A percentile compares a stretch with the other conserved stretches of the same genome.
Evolutionary conservation across 2,329 filamentous ascomycete genomes (phyloP).

Genomic region (Escovopsis sp.): DNA sequence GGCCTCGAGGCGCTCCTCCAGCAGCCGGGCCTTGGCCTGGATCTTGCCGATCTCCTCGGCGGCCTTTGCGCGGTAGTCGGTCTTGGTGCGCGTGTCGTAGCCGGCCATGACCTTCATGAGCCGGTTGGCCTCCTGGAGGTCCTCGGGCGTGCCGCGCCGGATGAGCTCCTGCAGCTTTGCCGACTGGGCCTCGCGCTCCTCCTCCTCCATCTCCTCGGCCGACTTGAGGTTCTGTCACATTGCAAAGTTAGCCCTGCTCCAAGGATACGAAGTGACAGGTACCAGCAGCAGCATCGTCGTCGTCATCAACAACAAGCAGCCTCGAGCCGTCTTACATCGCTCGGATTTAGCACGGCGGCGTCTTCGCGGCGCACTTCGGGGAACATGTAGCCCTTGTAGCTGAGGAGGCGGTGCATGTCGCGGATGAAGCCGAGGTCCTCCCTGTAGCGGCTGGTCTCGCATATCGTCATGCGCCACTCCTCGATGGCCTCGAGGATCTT

Average conservation of each 20-base stretch:
- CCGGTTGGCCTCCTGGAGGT: conserved; percentile 90
- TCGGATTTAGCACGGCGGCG: conserved; percentile 90
- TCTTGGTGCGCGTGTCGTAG: conserved; percentile 89
- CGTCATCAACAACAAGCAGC: background rate
- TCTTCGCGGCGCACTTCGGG: conserved; percentile 86
- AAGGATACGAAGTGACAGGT: conserved; percentile 1
- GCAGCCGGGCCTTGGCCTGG: conserved; percentile 80
- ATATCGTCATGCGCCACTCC: conserved; percentile 97
- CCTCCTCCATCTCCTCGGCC: conserved; percentile 96
- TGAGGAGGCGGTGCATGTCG: conserved; percentile 91
- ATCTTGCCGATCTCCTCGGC: conserved; percentile 91
- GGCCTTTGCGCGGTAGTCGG: conserved; percentile 93
- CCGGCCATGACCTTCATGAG: conserved; percentile 99
- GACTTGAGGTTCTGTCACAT: conserved; percentile 68
- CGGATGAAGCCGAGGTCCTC: conserved; percentile 91
- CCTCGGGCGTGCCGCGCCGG: conserved; percentile 76
- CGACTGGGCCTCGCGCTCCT: conserved; percentile 85
- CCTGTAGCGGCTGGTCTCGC: conserved; percentile 93
- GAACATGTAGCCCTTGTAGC: conserved; percentile 95
- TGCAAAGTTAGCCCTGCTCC: too few relatives aligned
- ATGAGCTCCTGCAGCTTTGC: conserved; percentile 98
- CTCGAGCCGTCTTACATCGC: conserved; percentile 53
- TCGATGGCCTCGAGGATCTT: conserved; percentile 94
- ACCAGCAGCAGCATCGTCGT: background rate
- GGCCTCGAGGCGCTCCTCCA: conserved; percentile 84